Base-by-base conservation (phyloP, 345 rosid species). In the Pistacia integerrima region DNA sequence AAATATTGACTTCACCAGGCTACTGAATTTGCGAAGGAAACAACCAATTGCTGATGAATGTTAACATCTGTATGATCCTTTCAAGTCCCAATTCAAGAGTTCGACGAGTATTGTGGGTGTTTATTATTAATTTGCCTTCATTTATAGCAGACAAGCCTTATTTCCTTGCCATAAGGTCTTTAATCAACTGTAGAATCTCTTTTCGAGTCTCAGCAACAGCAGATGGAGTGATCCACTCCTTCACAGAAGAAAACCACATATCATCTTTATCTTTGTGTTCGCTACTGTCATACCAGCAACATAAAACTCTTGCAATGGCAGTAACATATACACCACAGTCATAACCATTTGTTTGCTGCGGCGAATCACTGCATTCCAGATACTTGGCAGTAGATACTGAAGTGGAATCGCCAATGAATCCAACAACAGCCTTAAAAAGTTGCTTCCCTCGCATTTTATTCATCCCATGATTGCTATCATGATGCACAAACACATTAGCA, bases 241-340 rank as follows among this genome's bases (percentile, higher is more conserved):
- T 84, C 81, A 91, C 92, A 65, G 51, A 80, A 71, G 85, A 77
- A 78, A 90, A 88, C 97, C 99, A 96, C 67, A 88, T 60, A 38
- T 66, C 81, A 44, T 76, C 81, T 22, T 8, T 41, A 54, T 84
- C 79, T 78, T 81, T 80, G 36, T 18, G 25, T 54, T 82, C 82
- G 1, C 33, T 77, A 9, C 76, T 74, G 75, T 73, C 73, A 71
- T 86, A 64, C 98, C 98, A 91, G 46, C 67, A 16, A 79, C 90
- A 90, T 67, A 90, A 86, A 25, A 83, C 84, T 67, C 84, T 81
- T 20, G 97, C 91, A 25, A 69, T 79, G 13, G 97, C 94, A 6
- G 83, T 80, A 58, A 92, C 90, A 54, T 81, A 87, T 51, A 92
- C 77, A 52, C 98, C 98, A 54, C 98, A 92, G 63, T 95, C 99